Conservation (phyloP, 2,329 filamentous ascomycete genomes). For the Fusarium udum region DNA sequence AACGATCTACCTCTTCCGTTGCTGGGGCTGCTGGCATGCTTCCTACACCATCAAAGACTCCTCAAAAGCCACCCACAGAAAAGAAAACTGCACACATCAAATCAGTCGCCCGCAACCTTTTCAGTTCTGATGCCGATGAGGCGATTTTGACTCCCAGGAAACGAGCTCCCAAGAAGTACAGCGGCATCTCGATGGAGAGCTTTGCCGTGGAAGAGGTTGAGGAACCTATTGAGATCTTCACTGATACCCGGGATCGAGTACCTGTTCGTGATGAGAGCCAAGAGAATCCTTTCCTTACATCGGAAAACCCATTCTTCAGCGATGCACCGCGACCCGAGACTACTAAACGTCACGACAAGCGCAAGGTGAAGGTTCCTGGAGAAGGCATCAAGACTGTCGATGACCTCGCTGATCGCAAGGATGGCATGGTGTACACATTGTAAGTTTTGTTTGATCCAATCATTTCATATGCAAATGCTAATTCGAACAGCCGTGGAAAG, state of each 20-base stretch:
- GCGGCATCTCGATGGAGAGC: conserved; percentile 64
- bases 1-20: conserved; percentile 43
- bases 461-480: conserved; percentile 1
- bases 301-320: conserved; percentile 77
- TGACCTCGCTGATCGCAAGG: conserved; percentile 69
- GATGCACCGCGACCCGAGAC: conserved; percentile 53
- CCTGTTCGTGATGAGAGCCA: conserved; percentile 72
- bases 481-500: conserved; percentile 74
- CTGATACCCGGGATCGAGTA: conserved; percentile 80
- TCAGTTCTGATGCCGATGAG: conserved; percentile 66
- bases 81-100: conserved; percentile 62
- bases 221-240: conserved; percentile 76
- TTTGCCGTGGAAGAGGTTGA: conserved; percentile 67
- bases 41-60: conserved; percentile 82
- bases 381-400: conserved; percentile 69
- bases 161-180: conserved; percentile 66
- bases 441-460: conserved; percentile 58
- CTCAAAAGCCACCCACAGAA: conserved; percentile 67
- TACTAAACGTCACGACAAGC: conserved; percentile 63
- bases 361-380: conserved; percentile 64
- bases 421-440: conserved; percentile 82
- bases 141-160: conserved; percentile 70
- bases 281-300: conserved; percentile 77
- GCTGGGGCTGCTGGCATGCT: conserved; percentile 65
- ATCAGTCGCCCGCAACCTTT: conserved; percentile 68